Conservation (phyloP, 352 stramenopile species). For the Phytophthora kernoviae region DNA sequence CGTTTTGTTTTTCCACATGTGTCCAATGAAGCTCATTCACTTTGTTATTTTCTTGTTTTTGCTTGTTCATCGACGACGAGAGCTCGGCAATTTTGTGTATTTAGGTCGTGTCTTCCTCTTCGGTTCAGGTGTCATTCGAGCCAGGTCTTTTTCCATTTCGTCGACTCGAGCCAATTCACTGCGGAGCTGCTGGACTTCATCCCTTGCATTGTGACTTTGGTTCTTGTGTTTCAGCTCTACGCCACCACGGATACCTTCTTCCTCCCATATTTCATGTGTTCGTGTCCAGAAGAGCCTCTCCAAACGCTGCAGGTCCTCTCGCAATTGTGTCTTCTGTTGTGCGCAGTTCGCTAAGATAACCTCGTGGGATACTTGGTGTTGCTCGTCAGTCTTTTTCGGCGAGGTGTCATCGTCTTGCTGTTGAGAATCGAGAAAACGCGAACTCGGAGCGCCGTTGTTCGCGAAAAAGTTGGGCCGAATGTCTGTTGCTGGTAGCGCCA, state of each 20-base stretch:
- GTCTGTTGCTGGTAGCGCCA: conserved; percentile 14
- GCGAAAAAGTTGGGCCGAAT: conserved; percentile 17
- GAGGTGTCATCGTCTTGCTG: not conserved
- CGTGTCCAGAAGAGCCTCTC: conserved; percentile 41
- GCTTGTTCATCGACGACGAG: too few relatives aligned
- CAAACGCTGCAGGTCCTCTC: conserved; percentile 35
- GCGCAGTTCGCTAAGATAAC: conserved; percentile 37
- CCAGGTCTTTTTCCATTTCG: conserved; percentile 9
- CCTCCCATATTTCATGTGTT: conserved; percentile 33
- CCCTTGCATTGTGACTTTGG: conserved; percentile 3
- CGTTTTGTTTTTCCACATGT: too few relatives aligned
- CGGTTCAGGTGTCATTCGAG: not conserved
- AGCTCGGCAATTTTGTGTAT: too few relatives aligned
- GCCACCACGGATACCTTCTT: conserved; percentile 15
- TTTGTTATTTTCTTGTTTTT: too few relatives aligned
- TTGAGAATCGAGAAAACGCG: not conserved
- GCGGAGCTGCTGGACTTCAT: conserved; percentile 19
- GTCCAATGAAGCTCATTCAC: too few relatives aligned
- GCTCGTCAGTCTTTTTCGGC: conserved; percentile 9
- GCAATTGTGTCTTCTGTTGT: conserved; percentile 34
- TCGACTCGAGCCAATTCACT: conserved; percentile 17
- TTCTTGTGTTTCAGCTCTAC: conserved; percentile 4
- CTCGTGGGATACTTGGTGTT: conserved; percentile 18
- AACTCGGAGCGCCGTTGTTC: not conserved
- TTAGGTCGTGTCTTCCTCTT: not conserved